Base-by-base conservation (phyloP, 106 monocot species). In the Dioscorea alata region DNA sequence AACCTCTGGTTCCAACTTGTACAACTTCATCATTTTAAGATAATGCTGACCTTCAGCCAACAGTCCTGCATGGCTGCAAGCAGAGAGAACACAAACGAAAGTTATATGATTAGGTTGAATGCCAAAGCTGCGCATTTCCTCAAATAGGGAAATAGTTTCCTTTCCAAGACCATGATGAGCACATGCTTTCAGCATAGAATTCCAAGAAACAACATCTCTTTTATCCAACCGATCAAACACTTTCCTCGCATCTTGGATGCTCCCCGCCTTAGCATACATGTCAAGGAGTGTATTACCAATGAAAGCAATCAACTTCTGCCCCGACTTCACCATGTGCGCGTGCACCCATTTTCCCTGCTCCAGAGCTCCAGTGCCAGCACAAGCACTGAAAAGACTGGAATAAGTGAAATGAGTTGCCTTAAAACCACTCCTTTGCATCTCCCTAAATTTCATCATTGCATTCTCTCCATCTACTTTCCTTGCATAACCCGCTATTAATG, bases 221-320 rank as follows among this genome's bases (percentile, higher is more conserved):
- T 76, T 76, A 59, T 65, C 69, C 50, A 80, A 20, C 12, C 70
- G 69, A 6, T 70, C 33, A 50, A 84, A 84, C 4, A 80, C 59
- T 32, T 74, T 80, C 62, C 68, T 69, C 4, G 84, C 76, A 23
- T 76, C 76, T 4, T 34, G 52, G 5, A 84, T 74, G 70, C 69
- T 65, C 12, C 84, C 84, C 14, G 80, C 63, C 32, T 84, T 84
- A 1, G 80, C 84, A 63, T 84, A 84, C 84, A 84, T 80, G 25
- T 76, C 80, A 49, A 80, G 51, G 12, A 84, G 69, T 13, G 80
- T 66, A 56, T 76, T 84, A 10, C 80, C 84, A 2, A 80, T 68
- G 54, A 84, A 84, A 22, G 69, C 48, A 15, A 25, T 73, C 22
- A 73, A 53, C 57, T 64, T 65, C 48, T 60, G 69, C 7, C 76